Evolutionary conservation across 306 rosid species (phyloP).

Genomic region (Quercus parvula): DNA sequence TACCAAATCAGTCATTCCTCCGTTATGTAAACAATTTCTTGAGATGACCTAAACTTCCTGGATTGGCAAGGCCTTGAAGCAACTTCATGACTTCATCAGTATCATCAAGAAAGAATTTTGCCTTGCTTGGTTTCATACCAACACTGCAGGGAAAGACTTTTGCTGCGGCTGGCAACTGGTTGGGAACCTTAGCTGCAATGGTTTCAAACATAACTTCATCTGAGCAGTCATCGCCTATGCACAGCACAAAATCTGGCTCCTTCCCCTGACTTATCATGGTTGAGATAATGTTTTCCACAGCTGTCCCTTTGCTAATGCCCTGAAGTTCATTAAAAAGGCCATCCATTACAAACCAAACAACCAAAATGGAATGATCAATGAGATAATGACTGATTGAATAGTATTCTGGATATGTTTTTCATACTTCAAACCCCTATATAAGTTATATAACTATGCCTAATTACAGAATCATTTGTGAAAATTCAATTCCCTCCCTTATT

Average conservation of each 20-base stretch:
- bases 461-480: too few species aligned
- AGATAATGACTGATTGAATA: background rate
- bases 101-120: constrained; percentile 68
- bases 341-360: background rate
- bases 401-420: too few species aligned
- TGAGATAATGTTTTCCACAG: constrained; percentile 58
- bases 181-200: constrained; percentile 33
- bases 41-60: background rate
- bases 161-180: constrained; percentile 36
- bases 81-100: constrained; percentile 54
- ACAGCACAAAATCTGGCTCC: constrained; percentile 63
- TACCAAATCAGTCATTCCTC: constrained; percentile 19
- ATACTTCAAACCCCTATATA: too few species aligned
- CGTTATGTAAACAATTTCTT: too few species aligned
- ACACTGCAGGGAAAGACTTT: constrained; percentile 62
- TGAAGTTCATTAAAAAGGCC: constrained; percentile 19
- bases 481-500: too few species aligned
- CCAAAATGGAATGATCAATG: background rate
- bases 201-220: constrained; percentile 75
- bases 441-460: too few species aligned
- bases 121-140: constrained; percentile 76
- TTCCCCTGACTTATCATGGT: constrained; percentile 37
- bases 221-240: constrained; percentile 74
- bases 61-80: constrained; percentile 43
- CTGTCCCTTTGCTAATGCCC: constrained; percentile 77